phyloP scores from a whole-genome alignment of 2,329 filamentous ascomycete genomes.

The Xylariaceae sp. region DNA sequence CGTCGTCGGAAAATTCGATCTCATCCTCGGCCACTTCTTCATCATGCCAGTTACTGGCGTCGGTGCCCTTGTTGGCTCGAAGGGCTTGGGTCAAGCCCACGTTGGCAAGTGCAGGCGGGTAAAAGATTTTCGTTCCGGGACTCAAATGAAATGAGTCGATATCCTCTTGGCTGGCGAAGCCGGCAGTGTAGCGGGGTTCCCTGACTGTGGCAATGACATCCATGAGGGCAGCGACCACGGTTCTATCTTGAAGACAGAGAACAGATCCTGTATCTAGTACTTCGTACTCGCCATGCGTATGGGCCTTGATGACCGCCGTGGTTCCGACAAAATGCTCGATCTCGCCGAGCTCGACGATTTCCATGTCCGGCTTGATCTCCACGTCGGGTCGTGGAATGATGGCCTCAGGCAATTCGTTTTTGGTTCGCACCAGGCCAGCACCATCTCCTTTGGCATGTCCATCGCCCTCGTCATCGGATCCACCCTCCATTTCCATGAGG shows the following conservation, averaged over 20 bases:
- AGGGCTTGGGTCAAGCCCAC: conserved; percentile 85
- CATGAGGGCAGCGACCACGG: conserved; percentile 72
- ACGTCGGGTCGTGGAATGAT: conserved; percentile 70
- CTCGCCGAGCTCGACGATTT: conserved; percentile 67
- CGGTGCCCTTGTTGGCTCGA: conserved; percentile 75
- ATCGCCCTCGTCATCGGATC: conserved; percentile 70
- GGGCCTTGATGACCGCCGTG: conserved; percentile 71
- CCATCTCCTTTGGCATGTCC: conserved; percentile 43
- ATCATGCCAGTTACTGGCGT: conserved; percentile 91
- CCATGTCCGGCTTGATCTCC: conserved; percentile 69
- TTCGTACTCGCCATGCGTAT: conserved; percentile 71
- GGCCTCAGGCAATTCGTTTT: conserved; percentile 69
- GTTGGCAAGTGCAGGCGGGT: conserved; percentile 69
- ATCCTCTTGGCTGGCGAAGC: conserved; percentile 64
- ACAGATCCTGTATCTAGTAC: conserved; percentile 81
- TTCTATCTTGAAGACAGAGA: conserved; percentile 70
- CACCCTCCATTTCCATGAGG: conserved; percentile 76
- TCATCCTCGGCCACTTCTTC: conserved; percentile 85
- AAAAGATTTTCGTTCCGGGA: conserved; percentile 69
- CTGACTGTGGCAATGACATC: conserved; percentile 84
- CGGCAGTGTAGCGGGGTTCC: conserved; percentile 78
- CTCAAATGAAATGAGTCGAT: conserved; percentile 61
- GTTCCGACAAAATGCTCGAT: conserved; percentile 76
- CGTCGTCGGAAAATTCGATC: conserved; percentile 93
- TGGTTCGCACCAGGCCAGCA: conserved; percentile 60